Conservation (phyloP, 345 rosid species). For the Bruguiera parviflora region DNA sequence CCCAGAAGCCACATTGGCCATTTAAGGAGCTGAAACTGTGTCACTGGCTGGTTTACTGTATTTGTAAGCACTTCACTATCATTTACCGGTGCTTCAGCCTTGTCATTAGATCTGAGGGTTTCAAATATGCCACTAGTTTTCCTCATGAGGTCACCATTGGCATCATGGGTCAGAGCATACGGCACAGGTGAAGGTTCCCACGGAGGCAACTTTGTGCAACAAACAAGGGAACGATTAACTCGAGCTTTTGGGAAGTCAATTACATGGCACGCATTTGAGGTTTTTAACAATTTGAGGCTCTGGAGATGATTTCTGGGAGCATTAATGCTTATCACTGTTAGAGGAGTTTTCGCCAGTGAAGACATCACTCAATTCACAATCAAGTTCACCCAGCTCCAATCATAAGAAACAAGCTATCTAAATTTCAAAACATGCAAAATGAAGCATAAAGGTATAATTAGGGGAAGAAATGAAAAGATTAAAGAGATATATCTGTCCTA, state of each 20-base stretch:
- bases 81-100: conserved; percentile 31
- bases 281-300: conserved; percentile 29
- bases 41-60: conserved; percentile 16
- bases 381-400: conserved; percentile 17
- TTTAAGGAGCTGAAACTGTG: conserved; percentile 53
- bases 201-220: conserved; percentile 50
- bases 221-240: conserved; percentile 26
- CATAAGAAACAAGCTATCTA: not conserved
- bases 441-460: too few relatives aligned
- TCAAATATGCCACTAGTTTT: conserved; percentile 53
- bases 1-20: conserved; percentile 94
- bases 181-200: conserved; percentile 63
- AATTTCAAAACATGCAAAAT: too few relatives aligned
- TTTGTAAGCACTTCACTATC: conserved; percentile 24
- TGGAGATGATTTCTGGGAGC: conserved; percentile 29
- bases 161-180: conserved; percentile 44
- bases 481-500: too few relatives aligned
- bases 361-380: conserved; percentile 48
- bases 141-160: conserved; percentile 37
- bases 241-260: conserved; percentile 14
- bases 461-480: too few relatives aligned
- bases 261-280: conserved; percentile 11
- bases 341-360: conserved; percentile 38
- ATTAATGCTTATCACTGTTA: conserved; percentile 20
- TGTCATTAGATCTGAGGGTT: conserved; percentile 38